Evolutionary conservation across 106 monocot genomes (phyloP).

Genomic region (Vanilla planifolia): DNA sequence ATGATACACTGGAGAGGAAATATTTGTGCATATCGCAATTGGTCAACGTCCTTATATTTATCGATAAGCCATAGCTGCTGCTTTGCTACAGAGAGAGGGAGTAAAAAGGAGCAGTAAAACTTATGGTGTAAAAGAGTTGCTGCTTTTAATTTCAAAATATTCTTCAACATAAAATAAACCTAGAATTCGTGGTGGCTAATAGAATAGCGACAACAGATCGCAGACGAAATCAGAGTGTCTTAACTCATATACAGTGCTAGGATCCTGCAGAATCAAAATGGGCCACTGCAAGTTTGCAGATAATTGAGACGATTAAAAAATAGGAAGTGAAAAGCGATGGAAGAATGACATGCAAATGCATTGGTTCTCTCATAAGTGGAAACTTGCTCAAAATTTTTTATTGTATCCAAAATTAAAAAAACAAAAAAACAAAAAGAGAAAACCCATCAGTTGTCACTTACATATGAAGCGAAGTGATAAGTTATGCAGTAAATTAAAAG

Average conservation of each 20-base stretch:
- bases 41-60: too few relatives aligned
- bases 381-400: background rate
- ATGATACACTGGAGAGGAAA: too few relatives aligned
- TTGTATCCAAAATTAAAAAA: conserved; percentile 4
- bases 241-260: too few relatives aligned
- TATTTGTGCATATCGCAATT: too few relatives aligned
- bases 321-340: background rate
- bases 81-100: too few relatives aligned
- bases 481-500: too few relatives aligned
- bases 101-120: too few relatives aligned
- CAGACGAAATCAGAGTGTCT: background rate
- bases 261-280: background rate
- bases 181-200: background rate
- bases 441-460: background rate
- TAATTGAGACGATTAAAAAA: background rate
- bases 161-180: background rate
- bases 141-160: background rate
- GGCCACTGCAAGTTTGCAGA: conserved; percentile 5
- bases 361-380: conserved; percentile 6
- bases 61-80: too few relatives aligned
- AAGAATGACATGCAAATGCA: background rate
- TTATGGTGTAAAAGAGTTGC: background rate
- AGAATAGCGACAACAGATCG: background rate
- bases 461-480: too few relatives aligned
- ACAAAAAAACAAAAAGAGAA: too few relatives aligned